A percentile compares a stretch with the other conserved stretches of the same genome.
These are phyloP conservation scores for Clavispora fructus DNA, from an alignment of 805 yeast genomes.

Conservation along the genomic window DNA sequence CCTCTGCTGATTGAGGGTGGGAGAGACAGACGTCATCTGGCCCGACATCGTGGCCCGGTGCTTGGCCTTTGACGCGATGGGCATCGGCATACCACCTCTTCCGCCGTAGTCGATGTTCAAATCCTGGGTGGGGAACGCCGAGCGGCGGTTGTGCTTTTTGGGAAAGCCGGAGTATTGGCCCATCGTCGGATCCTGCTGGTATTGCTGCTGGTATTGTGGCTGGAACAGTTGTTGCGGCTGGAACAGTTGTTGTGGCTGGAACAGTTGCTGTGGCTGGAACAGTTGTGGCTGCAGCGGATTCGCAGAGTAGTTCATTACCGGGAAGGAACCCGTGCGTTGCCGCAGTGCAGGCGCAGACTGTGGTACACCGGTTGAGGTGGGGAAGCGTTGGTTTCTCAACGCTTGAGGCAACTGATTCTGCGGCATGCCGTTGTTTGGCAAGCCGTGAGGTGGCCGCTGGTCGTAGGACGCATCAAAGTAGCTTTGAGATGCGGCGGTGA, in stretches of 20 bases:
- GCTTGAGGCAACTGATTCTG: constrained; percentile 21
- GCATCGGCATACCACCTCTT: constrained; percentile 45
- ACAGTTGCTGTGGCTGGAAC: constrained; percentile 11
- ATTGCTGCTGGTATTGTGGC: constrained; percentile 1
- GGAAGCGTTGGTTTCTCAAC: constrained; percentile 19
- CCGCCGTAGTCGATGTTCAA: constrained; percentile 40
- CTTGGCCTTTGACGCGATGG: constrained; percentile 11
- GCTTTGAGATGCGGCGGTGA: constrained; percentile 5
- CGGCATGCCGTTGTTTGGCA: constrained; percentile 26
- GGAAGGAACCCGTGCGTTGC: constrained; percentile 3
- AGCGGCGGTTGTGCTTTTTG: constrained; percentile 31
- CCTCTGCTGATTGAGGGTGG: constrained; percentile 5
- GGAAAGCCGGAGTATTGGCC: constrained; percentile 12
- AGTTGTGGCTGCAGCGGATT: constrained; percentile 10
- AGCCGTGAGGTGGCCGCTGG: constrained; percentile 29
- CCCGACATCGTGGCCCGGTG: constrained; percentile 8
- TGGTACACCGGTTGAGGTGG: background rate
- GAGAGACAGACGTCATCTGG: background rate
- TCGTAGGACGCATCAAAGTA: constrained; percentile 10
- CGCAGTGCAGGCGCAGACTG: constrained; percentile 11
- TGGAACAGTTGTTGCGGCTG: background rate
- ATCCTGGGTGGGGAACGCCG: constrained; percentile 28
- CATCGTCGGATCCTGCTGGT: background rate
- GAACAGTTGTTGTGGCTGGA: constrained; percentile 7
- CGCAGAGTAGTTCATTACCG: background rate